Base-by-base conservation (phyloP, 2,329 filamentous ascomycete species). In the Nigrospora osmanthi region DNA sequence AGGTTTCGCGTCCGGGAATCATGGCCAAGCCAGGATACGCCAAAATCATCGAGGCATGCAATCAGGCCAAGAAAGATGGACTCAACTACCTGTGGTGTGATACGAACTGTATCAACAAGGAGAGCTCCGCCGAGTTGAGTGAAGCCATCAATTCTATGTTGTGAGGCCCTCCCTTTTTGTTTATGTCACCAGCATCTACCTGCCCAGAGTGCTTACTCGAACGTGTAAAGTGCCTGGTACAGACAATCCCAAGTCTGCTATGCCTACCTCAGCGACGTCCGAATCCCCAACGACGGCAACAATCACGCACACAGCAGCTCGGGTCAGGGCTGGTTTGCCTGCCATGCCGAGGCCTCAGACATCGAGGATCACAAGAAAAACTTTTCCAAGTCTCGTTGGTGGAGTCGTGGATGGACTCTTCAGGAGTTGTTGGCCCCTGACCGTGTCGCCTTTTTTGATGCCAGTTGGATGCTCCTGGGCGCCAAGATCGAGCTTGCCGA, bases 121-220 rank as follows among this genome's bases (percentile, higher is more conserved):
- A 39, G 1, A 64, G 57, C 46, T 61, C 58, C 2, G 55, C 60
- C 0, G 63, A 66, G 44, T 47, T 67, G 3, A 58, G 52, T 3
- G 63, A 67, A 36, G 61, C 64, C 6, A 60, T 66, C 38, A 67
- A 66, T 35, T 60, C 57, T 40, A 65, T 67, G 61, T 66, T 59
- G 41, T 44, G 12, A 47, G 45, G 37, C 3, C 4, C 5, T 6
- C 15, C 14, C 1, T 11, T 35, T 13, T 36, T 23, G 11, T 23
- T 2, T 11, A 13, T 14, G 28, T 34, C n/a, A n/a, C n/a, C n/a
- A n/a, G n/a, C n/a, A n/a, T n/a, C n/a, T n/a, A n/a, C n/a, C n/a
- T n/a, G n/a, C n/a, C n/a, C n/a, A n/a, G n/a, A n/a, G n/a, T n/a
- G n/a, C n/a, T n/a, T n/a, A n/a, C n/a, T n/a, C n/a, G n/a, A n/a